These are phyloP conservation scores for Syzygium oleosum DNA, from an alignment of 345 rosid genomes.

Conservation along the genomic window DNA sequence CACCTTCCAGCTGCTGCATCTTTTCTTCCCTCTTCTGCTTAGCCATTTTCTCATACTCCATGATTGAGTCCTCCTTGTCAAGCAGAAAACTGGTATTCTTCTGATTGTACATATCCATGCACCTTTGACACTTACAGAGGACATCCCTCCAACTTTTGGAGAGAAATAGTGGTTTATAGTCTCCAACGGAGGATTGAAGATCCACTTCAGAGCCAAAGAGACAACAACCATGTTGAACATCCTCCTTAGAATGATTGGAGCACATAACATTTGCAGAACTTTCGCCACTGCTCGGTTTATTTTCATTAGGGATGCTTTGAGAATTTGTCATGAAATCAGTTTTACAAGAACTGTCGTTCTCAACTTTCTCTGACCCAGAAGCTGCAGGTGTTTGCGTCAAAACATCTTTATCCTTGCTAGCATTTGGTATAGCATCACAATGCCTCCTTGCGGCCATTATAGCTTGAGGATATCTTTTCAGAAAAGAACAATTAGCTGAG, in stretches of 20 bases:
- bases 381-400: slow-evolving; percentile 24
- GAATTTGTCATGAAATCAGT: slow-evolving; percentile 1
- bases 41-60: slow-evolving; percentile 80
- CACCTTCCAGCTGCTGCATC: slow-evolving; percentile 74
- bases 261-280: slow-evolving; percentile 28
- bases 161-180: slow-evolving; percentile 62
- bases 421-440: slow-evolving; percentile 9
- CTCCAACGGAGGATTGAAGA: slow-evolving; percentile 15
- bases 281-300: slow-evolving; percentile 24
- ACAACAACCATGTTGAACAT: slow-evolving; percentile 18
- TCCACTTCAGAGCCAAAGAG: slow-evolving; percentile 23
- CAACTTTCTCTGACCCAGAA: slow-evolving; percentile 29
- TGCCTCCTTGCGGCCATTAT: slow-evolving; percentile 41
- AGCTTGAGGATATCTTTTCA: slow-evolving; percentile 49
- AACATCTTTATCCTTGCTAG: slow-evolving; percentile 43
- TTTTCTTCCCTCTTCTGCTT: slow-evolving; percentile 89
- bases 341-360: slow-evolving; percentile 16
- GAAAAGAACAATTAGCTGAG: slow-evolving; percentile 59
- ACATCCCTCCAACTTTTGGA: slow-evolving; percentile 79
- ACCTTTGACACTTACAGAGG: slow-evolving; percentile 70
- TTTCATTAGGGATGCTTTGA: slow-evolving; percentile 11
- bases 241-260: slow-evolving; percentile 13
- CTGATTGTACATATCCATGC: slow-evolving; percentile 54
- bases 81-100: slow-evolving; percentile 55
- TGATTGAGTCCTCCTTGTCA: slow-evolving; percentile 80